phyloP scores from a whole-genome alignment of 148 eudicot genomes.

The Polygonum maritimum region DNA sequence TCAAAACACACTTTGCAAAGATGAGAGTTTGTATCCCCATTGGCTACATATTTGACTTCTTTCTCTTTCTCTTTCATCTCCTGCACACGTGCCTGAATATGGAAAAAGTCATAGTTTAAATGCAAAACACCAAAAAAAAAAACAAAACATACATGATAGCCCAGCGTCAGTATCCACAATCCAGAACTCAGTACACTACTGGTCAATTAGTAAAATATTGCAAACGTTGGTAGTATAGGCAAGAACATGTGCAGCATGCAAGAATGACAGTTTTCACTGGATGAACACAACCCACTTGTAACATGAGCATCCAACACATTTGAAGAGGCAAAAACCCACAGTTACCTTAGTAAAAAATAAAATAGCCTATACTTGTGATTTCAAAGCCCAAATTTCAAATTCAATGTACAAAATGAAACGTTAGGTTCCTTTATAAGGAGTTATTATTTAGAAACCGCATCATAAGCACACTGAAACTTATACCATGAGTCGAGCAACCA shows the following conservation, averaged over 20 bases:
- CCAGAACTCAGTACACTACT: background rate
- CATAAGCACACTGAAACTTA: background rate
- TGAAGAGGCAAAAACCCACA: too few relatives aligned
- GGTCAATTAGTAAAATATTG: background rate
- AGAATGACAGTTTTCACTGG: background rate
- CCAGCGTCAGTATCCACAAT: background rate
- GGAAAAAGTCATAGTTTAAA: background rate
- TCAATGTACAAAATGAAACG: background rate
- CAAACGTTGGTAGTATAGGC: background rate
- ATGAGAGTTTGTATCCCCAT: constrained; percentile 79
- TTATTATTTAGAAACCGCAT: background rate
- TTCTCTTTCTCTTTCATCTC: constrained; percentile 98
- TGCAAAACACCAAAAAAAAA: background rate
- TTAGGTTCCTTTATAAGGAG: too few relatives aligned
- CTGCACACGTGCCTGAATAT: constrained; percentile 82
- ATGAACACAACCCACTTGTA: background rate
- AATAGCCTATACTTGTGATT: background rate
- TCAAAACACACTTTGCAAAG: constrained; percentile 95
- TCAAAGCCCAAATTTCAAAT: background rate
- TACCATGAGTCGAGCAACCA: constrained; percentile 86
- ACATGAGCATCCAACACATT: background rate
- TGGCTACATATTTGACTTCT: constrained; percentile 45
- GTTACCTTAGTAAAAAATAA: background rate
- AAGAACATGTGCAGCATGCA: background rate
- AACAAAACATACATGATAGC: background rate